Conservation (phyloP, 2,329 filamentous ascomycete species). For the Penicillium sp. region DNA sequence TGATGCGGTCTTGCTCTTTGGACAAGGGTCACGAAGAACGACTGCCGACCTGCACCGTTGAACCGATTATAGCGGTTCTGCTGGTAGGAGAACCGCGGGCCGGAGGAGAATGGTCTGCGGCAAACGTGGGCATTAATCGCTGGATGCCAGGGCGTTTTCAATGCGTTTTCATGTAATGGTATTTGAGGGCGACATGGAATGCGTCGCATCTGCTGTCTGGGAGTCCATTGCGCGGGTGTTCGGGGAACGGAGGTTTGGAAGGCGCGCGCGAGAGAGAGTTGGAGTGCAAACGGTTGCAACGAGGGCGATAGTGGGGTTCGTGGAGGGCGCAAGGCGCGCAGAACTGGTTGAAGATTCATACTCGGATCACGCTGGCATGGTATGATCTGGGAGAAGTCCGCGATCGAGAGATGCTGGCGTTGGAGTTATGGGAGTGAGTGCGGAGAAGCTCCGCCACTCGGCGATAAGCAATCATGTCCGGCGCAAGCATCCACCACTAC, state of each 20-base stretch:
- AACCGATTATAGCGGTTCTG: conserved; percentile 20
- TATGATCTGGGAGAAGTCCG: neutral
- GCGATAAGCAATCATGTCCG: conserved; percentile 14
- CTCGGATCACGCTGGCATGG: neutral
- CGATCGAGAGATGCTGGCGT: neutral
- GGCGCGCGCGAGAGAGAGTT: conserved; percentile 1
- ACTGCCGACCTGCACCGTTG: conserved; percentile 4
- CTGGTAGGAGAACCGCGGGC: conserved; percentile 5
- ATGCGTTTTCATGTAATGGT: no score
- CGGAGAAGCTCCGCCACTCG: conserved; percentile 2
- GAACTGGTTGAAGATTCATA: conserved; percentile 2
- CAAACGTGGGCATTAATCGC: no score
- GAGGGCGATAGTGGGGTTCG: neutral
- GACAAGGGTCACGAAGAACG: conserved; percentile 16
- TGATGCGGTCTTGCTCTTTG: conserved; percentile 24
- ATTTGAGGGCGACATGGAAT: neutral
- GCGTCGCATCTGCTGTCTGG: neutral
- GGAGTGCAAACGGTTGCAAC: conserved; percentile 3
- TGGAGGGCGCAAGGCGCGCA: conserved; percentile 6
- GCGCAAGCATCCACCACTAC: neutral
- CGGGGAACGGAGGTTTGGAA: conserved; percentile 1
- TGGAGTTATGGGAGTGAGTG: conserved; percentile 4
- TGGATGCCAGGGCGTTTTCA: neutral
- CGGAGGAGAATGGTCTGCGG: conserved; percentile 9
- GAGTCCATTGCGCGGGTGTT: conserved; percentile 6